phyloP scores from a whole-genome alignment of 2,329 filamentous ascomycete species.

The Penicillium sclerotiorum region DNA sequence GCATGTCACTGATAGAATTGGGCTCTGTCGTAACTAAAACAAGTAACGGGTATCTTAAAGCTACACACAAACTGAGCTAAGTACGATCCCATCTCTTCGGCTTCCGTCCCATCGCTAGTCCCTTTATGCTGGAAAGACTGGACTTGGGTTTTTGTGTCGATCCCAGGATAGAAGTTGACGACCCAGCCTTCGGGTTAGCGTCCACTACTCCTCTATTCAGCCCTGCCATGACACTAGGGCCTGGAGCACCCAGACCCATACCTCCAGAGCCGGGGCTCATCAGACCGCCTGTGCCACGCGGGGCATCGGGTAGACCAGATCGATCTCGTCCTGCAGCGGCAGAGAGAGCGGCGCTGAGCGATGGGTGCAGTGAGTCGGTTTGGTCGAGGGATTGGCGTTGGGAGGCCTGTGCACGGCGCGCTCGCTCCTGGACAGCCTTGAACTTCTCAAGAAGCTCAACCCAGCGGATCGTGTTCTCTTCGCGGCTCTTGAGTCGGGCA shows the following conservation, averaged over 20 bases:
- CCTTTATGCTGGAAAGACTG: conserved; percentile 69
- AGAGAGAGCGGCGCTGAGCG: conserved; percentile 36
- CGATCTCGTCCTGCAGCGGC: conserved; percentile 38
- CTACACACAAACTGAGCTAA: too few species aligned
- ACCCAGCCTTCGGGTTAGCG: conserved; percentile 19
- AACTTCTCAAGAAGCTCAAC: conserved; percentile 93
- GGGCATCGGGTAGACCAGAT: conserved; percentile 34
- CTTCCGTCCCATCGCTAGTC: conserved; percentile 69
- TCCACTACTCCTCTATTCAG: conserved; percentile 33
- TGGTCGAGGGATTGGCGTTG: conserved; percentile 48
- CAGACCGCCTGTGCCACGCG: conserved; percentile 29
- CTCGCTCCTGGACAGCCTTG: conserved; percentile 82
- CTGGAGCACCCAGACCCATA: conserved; percentile 16
- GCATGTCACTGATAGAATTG: too few species aligned
- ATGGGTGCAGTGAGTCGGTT: conserved; percentile 53
- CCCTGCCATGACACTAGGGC: conserved; percentile 45
- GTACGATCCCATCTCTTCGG: conserved; percentile 38
- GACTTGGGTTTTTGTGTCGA: conserved; percentile 61
- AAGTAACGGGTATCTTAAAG: conserved; percentile 16
- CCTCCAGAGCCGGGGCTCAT: conserved; percentile 48
- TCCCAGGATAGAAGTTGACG: conserved; percentile 30
- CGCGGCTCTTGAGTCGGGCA: conserved; percentile 78
- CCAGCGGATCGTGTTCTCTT: conserved; percentile 87
- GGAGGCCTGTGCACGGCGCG: conserved; percentile 66
- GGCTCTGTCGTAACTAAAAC: too few species aligned